These are phyloP conservation scores for Naegleria lovaniensis DNA, from an alignment of 208 protist species.

Conservation along the genomic window DNA sequence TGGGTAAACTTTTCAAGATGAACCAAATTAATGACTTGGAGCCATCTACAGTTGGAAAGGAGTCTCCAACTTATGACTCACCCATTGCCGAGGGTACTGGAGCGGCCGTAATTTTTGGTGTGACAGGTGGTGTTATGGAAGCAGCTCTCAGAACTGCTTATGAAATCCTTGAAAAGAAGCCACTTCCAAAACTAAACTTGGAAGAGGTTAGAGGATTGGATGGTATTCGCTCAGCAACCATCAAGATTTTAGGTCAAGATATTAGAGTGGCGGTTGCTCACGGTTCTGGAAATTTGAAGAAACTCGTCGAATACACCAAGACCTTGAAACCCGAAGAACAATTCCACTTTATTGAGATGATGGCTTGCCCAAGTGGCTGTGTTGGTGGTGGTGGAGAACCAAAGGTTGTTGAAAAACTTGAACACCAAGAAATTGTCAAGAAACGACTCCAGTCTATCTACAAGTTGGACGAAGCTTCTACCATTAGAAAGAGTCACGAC, in stretches of 20 bases:
- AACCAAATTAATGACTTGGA: neutral
- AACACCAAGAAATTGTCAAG: neutral
- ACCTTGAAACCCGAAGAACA: neutral
- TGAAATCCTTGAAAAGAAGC: conserved; percentile 37
- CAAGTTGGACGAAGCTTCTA: neutral
- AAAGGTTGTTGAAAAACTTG: neutral
- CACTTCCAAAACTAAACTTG: conserved; percentile 47
- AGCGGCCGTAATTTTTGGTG: neutral
- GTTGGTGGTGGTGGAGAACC: conserved; percentile 91
- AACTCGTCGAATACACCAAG: conserved; percentile 81
- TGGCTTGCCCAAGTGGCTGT: conserved; percentile 94
- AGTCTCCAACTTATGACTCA: neutral
- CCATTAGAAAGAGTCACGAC: neutral
- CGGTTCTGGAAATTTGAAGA: conserved; percentile 97
- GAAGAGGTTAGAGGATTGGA: conserved; percentile 42
- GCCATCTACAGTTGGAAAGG: neutral
- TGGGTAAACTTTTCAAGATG: conserved; percentile 70
- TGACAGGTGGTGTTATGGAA: neutral
- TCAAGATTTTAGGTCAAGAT: conserved; percentile 38
- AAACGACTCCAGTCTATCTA: neutral
- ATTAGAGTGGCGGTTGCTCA: conserved; percentile 72
- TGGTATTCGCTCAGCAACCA: conserved; percentile 24
- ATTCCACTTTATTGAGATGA: conserved; percentile 89
- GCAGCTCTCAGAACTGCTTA: conserved; percentile 2
- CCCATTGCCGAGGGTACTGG: conserved; percentile 6